These are phyloP conservation scores for Coffea canephora DNA, from an alignment of 257 asterid genomes.

Conservation along the genomic window DNA sequence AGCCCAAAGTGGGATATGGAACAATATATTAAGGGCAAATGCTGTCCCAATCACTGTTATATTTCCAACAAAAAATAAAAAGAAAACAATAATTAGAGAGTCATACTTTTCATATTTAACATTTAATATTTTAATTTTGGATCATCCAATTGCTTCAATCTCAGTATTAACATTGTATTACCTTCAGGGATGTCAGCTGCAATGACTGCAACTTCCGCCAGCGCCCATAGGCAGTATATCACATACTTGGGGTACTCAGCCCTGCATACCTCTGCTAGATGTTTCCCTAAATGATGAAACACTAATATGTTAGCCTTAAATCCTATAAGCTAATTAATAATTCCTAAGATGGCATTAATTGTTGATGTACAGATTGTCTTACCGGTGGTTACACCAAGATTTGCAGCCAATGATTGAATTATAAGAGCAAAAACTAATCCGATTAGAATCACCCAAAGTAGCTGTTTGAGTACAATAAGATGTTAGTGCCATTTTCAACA, in stretches of 20 bases:
- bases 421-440: conserved; percentile 81
- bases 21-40: too few relatives aligned
- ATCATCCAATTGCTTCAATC: too few relatives aligned
- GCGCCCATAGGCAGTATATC: conserved; percentile 64
- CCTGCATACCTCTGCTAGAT: conserved; percentile 75
- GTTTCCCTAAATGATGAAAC: conserved; percentile 49
- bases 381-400: conserved; percentile 95
- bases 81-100: too few relatives aligned
- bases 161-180: conserved; percentile 12
- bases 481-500: too few relatives aligned
- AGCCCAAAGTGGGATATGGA: too few relatives aligned
- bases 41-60: too few relatives aligned
- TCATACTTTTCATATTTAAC: too few relatives aligned
- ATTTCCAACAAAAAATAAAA: too few relatives aligned
- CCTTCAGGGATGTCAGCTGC: conserved; percentile 99
- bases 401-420: conserved; percentile 94
- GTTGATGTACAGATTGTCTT: background rate
- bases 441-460: conserved; percentile 85
- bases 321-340: too few relatives aligned
- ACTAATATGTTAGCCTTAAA: too few relatives aligned
- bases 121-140: too few relatives aligned
- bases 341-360: too few relatives aligned
- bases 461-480: conserved; percentile 32
- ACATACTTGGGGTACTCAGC: conserved; percentile 70
- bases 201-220: conserved; percentile 89